These are phyloP conservation scores for Fusarium equiseti DNA, from an alignment of 2,329 filamentous ascomycete genomes.

Conservation along the genomic window DNA sequence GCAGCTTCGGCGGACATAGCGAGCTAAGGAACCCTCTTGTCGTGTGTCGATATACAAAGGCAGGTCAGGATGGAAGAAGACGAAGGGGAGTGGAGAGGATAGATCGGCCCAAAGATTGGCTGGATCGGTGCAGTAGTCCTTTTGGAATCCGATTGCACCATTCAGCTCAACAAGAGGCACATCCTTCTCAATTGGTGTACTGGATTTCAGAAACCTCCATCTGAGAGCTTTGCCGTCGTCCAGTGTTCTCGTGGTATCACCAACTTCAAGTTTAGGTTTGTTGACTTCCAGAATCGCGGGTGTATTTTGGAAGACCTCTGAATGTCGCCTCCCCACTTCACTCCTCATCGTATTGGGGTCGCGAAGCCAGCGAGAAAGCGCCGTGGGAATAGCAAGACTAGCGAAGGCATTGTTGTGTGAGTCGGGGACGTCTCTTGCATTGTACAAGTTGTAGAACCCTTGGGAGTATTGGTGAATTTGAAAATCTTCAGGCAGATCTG, in stretches of 20 bases:
- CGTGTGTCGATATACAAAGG: conserved; percentile 95
- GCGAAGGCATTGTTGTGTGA: conserved; percentile 82
- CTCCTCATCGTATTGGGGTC: conserved; percentile 76
- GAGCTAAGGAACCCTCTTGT: conserved; percentile 84
- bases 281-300: conserved; percentile 59
- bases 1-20: conserved; percentile 94
- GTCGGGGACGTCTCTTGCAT: conserved; percentile 69
- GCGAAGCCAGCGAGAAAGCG: conserved; percentile 82
- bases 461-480: conserved; percentile 77
- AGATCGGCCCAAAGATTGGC: conserved; percentile 77
- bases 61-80: conserved; percentile 88
- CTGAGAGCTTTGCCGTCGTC: conserved; percentile 62
- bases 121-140: conserved; percentile 75
- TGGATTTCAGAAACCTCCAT: conserved; percentile 75
- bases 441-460: conserved; percentile 81
- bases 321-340: conserved; percentile 73
- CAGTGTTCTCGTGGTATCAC: conserved; percentile 57
- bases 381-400: conserved; percentile 79
- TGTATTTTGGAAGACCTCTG: conserved; percentile 75
- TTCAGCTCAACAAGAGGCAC: conserved; percentile 78
- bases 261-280: conserved; percentile 62
- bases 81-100: conserved; percentile 75
- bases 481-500: conserved; percentile 72
- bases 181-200: conserved; percentile 66
- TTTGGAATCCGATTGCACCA: conserved; percentile 79